phyloP scores from a whole-genome alignment of 2,329 filamentous ascomycete species.

The Beauveria pseudobassiana region DNA sequence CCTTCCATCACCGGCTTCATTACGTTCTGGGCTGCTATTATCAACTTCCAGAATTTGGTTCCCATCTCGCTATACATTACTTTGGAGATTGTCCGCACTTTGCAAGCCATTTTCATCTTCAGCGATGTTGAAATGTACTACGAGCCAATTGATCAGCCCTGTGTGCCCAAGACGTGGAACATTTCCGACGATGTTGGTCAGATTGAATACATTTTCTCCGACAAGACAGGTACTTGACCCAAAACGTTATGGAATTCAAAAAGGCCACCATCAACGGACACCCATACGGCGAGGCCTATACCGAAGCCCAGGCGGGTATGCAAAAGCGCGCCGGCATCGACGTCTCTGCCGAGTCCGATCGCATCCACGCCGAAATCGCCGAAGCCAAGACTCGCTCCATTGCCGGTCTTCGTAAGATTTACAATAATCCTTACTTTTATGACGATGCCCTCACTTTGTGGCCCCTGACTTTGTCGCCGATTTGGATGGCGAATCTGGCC shows the following conservation, averaged over 20 bases:
- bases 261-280: slow-evolving; percentile 96
- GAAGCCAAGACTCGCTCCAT: slow-evolving; percentile 68
- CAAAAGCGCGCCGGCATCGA: slow-evolving; percentile 84
- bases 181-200: slow-evolving; percentile 97
- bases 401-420: slow-evolving; percentile 61
- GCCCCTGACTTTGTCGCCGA: slow-evolving; percentile 85
- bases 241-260: slow-evolving; percentile 99
- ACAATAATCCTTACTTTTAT: slow-evolving; percentile 85
- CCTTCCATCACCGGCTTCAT: slow-evolving; percentile 82
- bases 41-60: slow-evolving; percentile 96
- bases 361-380: slow-evolving; percentile 70
- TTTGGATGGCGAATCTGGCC: slow-evolving; percentile 67
- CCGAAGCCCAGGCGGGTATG: slow-evolving; percentile 93
- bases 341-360: slow-evolving; percentile 70
- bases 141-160: slow-evolving; percentile 85
- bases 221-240: slow-evolving; percentile 97
- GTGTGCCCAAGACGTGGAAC: slow-evolving; percentile 97
- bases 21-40: slow-evolving; percentile 91
- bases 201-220: slow-evolving; percentile 98
- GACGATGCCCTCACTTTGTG: slow-evolving; percentile 84
- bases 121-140: slow-evolving; percentile 97
- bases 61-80: slow-evolving; percentile 98
- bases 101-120: slow-evolving; percentile 96
- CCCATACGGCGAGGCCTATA: slow-evolving; percentile 94
- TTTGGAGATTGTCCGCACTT: slow-evolving; percentile 86